Base-by-base conservation (phyloP, 2,329 filamentous ascomycete genomes). In the Fusarium newnesense region DNA sequence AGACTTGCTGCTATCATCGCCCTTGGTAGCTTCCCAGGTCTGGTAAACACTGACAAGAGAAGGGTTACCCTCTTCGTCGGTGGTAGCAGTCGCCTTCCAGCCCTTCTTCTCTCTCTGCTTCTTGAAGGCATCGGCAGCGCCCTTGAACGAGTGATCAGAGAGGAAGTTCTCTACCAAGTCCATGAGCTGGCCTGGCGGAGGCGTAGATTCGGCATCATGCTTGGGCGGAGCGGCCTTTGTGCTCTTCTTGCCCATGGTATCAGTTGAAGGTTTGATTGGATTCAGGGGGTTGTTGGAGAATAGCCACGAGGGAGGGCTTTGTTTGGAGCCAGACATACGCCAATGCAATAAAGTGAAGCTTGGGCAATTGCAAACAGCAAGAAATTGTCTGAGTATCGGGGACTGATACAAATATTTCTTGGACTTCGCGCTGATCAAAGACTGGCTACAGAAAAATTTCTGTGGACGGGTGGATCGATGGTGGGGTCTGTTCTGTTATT, bases 111-210 rank as follows among this genome's bases (percentile, higher is more conserved):
- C 87, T 60, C 88, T 85, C 78, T 94, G 90, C 79, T 91, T 89
- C 75, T 86, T 85, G 77, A 94, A 92, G 9, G 89, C 87, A 67
- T 86, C 84, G 77, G 88, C 88, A 50, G 92, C 89, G 66, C 86
- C 85, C 53, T 85, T 81, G 76, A 93, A 92, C n/a, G 89, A 88
- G 80, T 92, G 87, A 50, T 91, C 87, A 46, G 87, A 86, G 56
- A 95, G 85, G 80, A 94, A 95, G 28, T 83, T 82, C 70, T 90
- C 89, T 76, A 95, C 87, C 21, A 94, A 84, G 69, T 90, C 88
- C 78, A 95, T 84, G 40, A 95, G 84, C 80, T 92, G 87, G 34
- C 87, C 81, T 9, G 92, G 87, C 32, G 89, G 86, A 52, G 84
- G 62, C 15, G 79, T 37, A 43, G 71, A 67, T 34, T 74, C 53